Conservation (phyloP, 805 yeast species). For the Starmerella etchellsii region DNA sequence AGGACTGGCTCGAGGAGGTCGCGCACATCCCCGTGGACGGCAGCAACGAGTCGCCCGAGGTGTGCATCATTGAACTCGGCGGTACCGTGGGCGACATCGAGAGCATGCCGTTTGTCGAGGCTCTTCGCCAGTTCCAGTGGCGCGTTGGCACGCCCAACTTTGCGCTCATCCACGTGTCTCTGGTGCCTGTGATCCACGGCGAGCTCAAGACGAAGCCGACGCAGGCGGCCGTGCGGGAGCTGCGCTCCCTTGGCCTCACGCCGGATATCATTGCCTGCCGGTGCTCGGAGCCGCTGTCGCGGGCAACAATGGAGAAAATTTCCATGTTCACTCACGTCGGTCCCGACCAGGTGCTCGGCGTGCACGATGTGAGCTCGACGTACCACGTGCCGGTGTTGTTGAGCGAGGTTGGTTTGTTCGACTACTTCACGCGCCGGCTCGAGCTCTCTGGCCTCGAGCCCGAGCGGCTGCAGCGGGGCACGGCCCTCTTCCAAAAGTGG, state of each 20-base stretch:
- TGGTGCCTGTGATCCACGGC: slow-evolving; percentile 96
- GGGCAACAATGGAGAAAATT: slow-evolving; percentile 81
- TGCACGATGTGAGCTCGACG: slow-evolving; percentile 91
- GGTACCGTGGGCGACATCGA: slow-evolving; percentile 99
- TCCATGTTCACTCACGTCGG: slow-evolving; percentile 99
- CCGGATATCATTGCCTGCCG: slow-evolving; percentile 98
- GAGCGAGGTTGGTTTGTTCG: slow-evolving; percentile 72
- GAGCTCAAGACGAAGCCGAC: slow-evolving; percentile 99
- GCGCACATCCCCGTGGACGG: slow-evolving; percentile 83
- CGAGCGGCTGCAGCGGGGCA: slow-evolving; percentile 54
- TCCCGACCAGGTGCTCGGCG: slow-evolving; percentile 93
- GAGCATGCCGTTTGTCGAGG: slow-evolving; percentile 97
- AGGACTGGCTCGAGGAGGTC: slow-evolving; percentile 95
- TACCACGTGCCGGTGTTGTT: slow-evolving; percentile 92
- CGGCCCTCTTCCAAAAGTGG: slow-evolving; percentile 63
- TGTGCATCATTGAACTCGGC: slow-evolving; percentile 94
- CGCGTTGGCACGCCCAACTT: slow-evolving; percentile 89
- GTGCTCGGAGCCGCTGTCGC: slow-evolving; percentile 71
- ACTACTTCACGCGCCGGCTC: slow-evolving; percentile 55
- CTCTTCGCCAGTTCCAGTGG: slow-evolving; percentile 96
- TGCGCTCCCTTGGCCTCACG: slow-evolving; percentile 84
- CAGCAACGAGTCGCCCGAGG: slow-evolving; percentile 80
- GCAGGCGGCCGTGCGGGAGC: slow-evolving; percentile 95
- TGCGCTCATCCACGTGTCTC: slow-evolving; percentile 89
- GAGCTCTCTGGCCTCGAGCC: slow-evolving; percentile 38